These are phyloP conservation scores for Dipodascopsis uninucleata DNA, from an alignment of 805 yeast genomes.

Conservation along the genomic window DNA sequence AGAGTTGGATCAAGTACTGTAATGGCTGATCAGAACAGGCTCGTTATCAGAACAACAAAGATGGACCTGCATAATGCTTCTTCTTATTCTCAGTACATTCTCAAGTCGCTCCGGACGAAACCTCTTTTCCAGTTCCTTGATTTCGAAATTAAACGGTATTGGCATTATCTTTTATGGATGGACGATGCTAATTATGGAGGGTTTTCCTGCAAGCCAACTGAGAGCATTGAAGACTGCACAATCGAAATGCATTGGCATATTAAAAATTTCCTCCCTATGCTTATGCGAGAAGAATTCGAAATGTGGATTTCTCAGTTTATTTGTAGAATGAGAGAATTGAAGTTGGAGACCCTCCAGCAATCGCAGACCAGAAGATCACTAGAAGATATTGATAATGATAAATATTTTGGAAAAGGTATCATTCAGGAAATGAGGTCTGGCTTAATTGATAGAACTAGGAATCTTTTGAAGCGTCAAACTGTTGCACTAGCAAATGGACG, in stretches of 20 bases:
- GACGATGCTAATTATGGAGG: constrained; percentile 88
- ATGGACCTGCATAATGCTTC: constrained; percentile 78
- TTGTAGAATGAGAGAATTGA: constrained; percentile 60
- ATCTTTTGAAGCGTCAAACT: constrained; percentile 63
- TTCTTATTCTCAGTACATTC: constrained; percentile 82
- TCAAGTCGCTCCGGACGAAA: constrained; percentile 71
- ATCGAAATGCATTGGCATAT: constrained; percentile 76
- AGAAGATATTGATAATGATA: constrained; percentile 32
- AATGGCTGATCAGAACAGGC: constrained; percentile 72
- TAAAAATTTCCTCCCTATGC: constrained; percentile 63
- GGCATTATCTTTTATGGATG: constrained; percentile 97
- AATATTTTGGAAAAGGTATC: constrained; percentile 37
- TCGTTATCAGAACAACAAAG: constrained; percentile 71
- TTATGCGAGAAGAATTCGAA: constrained; percentile 77
- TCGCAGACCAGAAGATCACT: constrained; percentile 13
- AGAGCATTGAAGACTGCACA: constrained; percentile 34
- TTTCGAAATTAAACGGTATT: constrained; percentile 65
- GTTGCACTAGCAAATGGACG: constrained; percentile 63
- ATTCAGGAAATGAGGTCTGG: constrained; percentile 20
- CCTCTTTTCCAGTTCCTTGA: constrained; percentile 83
- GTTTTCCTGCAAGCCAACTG: constrained; percentile 41
- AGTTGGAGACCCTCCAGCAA: constrained; percentile 37
- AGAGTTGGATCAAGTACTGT: constrained; percentile 75
- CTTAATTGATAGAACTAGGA: constrained; percentile 60
- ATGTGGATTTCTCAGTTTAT: constrained; percentile 80